A percentile compares a stretch with the other conserved stretches of the same genome.
Evolutionary conservation across 306 rosid species (phyloP).

Genomic region (Malus orientalis): DNA sequence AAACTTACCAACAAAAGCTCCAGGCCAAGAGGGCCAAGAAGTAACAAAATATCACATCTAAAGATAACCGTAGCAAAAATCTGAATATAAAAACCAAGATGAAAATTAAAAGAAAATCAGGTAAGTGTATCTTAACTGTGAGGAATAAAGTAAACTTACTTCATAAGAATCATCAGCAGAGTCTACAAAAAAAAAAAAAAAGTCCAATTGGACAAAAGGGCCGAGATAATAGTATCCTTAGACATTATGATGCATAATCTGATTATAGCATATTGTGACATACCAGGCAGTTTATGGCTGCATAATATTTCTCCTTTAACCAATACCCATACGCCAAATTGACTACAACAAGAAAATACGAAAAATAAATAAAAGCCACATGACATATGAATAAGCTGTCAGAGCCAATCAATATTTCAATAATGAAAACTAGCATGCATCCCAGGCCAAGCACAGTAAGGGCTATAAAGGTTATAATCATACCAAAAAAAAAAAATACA

Average conservation of each 20-base stretch:
- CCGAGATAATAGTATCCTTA: neutral
- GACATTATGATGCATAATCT: constrained; percentile 1
- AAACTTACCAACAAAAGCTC: constrained; percentile 67
- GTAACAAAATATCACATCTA: constrained; percentile 85
- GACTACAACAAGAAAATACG: constrained; percentile 38
- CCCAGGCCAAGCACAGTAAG: neutral
- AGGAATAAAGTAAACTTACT: neutral
- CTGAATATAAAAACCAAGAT: constrained; percentile 35
- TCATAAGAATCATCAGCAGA: neutral
- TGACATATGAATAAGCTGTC: neutral
- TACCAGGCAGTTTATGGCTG: constrained; percentile 76
- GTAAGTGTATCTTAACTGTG: too few species aligned
- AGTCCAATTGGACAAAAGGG: neutral
- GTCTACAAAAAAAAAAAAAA: neutral
- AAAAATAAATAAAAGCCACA: neutral
- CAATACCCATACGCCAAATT: constrained; percentile 84
- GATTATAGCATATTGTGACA: constrained; percentile 14
- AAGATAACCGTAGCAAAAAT: constrained; percentile 69
- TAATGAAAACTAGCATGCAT: neutral
- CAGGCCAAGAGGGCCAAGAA: constrained; percentile 75
- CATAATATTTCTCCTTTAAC: constrained; percentile 61
- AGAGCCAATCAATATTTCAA: neutral
- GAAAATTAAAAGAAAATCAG: neutral
- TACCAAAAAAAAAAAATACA: neutral
- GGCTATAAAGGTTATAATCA: neutral